A percentile compares a stretch with the other conserved stretches of the same genome.
These are phyloP conservation scores for Nepenthes gracilis DNA, from an alignment of 148 eudicot species.

Conservation along the genomic window DNA sequence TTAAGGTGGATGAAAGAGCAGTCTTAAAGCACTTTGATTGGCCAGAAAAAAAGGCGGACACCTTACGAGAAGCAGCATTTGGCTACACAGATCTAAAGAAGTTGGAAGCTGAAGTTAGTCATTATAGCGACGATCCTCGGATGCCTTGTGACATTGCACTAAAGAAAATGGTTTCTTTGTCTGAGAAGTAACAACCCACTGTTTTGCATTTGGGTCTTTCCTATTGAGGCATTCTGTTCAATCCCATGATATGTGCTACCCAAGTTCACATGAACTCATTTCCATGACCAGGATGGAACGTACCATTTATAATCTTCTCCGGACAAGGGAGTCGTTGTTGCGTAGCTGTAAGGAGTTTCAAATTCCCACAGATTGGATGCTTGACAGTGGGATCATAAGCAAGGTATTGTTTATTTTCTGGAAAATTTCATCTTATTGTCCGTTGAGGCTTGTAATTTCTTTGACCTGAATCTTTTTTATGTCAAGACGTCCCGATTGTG, in stretches of 20 bases:
- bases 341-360: conserved; percentile 58
- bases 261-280: not conserved
- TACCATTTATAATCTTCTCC: conserved; percentile 41
- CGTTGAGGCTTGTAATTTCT: not conserved
- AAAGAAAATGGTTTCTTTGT: conserved; percentile 59
- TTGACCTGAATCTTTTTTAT: not conserved
- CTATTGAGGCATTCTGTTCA: not conserved
- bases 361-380: conserved; percentile 84
- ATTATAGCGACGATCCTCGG: conserved; percentile 42
- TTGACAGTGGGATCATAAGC: conserved; percentile 67
- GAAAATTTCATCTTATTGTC: not conserved
- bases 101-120: conserved; percentile 50
- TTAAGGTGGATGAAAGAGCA: conserved; percentile 84
- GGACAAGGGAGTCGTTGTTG: conserved; percentile 55
- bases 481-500: not conserved
- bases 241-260: not conserved
- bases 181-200: conserved; percentile 48
- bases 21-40: conserved; percentile 84
- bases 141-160: conserved; percentile 62
- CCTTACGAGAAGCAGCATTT: conserved; percentile 76
- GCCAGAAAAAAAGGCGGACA: conserved; percentile 86
- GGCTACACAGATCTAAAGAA: conserved; percentile 69
- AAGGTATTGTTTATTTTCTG: conserved; percentile 28
- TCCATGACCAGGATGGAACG: conserved; percentile 63
- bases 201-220: not conserved